Conservation (phyloP, 495 filamentous ascomycete genomes). For the Pseudoneurospora amorphoporcata region DNA sequence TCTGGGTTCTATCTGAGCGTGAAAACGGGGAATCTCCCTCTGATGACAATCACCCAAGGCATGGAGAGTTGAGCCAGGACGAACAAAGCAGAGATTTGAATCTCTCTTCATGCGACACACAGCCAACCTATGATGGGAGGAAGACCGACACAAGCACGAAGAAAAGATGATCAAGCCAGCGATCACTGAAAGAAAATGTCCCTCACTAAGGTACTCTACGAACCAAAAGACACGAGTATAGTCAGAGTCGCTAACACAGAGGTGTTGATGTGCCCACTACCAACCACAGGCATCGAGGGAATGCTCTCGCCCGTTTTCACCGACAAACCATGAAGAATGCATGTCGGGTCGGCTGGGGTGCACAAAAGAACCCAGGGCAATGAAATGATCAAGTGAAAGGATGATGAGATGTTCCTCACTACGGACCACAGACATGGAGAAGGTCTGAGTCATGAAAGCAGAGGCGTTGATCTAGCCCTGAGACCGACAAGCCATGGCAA, state of each 20-base stretch:
- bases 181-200: neutral
- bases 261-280: neutral
- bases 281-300: neutral
- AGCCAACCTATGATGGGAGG: neutral
- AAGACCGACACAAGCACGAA: neutral
- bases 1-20: neutral
- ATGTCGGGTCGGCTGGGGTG: neutral
- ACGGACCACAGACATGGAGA: neutral
- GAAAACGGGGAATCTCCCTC: neutral
- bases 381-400: neutral
- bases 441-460: neutral
- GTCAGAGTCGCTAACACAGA: neutral
- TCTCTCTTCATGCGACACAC: neutral
- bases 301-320: neutral
- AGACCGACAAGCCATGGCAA: neutral
- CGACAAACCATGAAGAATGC: neutral
- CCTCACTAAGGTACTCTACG: neutral
- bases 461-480: neutral
- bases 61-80: neutral
- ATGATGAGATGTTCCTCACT: neutral
- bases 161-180: neutral
- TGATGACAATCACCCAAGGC: neutral
- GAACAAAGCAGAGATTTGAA: neutral
- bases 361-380: neutral
- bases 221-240: neutral